Evolutionary conservation across 208 protist genomes (phyloP).

Genomic region (Endotrypanum monterogeii): DNA sequence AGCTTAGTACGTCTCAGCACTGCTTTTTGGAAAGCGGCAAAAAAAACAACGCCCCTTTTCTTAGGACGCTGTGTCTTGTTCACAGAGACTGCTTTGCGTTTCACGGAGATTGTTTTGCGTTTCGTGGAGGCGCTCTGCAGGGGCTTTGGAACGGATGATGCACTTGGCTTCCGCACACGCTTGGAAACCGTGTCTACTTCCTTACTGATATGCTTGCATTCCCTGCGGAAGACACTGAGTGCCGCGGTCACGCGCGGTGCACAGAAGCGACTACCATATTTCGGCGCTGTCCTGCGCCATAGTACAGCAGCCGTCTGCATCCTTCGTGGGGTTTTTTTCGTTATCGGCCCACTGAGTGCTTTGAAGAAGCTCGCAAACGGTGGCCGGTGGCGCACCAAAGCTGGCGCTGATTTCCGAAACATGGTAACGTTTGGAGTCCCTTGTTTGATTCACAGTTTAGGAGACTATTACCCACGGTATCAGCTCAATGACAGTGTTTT

Average conservation of each 20-base stretch:
- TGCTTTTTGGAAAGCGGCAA: constrained; percentile 22
- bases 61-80: background rate
- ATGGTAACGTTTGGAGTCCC: constrained; percentile 1
- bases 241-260: constrained; percentile 19
- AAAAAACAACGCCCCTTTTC: constrained; percentile 13
- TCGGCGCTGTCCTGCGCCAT: constrained; percentile 22
- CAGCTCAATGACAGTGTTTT: no score
- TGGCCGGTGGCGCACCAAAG: constrained; percentile 22
- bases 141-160: background rate
- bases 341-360: constrained; percentile 8
- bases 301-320: constrained; percentile 23
- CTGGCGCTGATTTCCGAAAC: constrained; percentile 25
- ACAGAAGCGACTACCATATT: constrained; percentile 23
- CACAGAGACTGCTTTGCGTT: constrained; percentile 3
- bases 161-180: background rate
- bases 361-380: constrained; percentile 36
- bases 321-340: background rate
- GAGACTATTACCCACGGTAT: no score
- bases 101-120: constrained; percentile 2
- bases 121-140: background rate
- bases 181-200: background rate
- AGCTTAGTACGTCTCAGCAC: constrained; percentile 31
- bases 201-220: background rate
- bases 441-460: background rate
- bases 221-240: constrained; percentile 17